Conservation (phyloP, 106 monocot species). For the Alisma plantagoaquatica region DNA sequence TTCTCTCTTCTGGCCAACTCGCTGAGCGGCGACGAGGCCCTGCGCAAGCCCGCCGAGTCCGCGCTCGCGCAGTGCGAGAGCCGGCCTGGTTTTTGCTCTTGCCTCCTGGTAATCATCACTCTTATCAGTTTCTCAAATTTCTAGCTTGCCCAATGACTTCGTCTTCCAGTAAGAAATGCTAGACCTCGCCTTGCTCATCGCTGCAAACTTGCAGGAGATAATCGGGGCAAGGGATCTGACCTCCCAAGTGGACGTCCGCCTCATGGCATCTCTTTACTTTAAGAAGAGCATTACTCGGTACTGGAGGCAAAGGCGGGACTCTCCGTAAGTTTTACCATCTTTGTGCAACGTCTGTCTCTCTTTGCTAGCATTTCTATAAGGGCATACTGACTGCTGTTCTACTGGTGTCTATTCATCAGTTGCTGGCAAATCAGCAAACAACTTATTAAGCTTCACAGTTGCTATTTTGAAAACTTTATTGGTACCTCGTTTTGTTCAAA, state of each 20-base stretch:
- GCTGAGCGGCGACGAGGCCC: constrained; percentile 53
- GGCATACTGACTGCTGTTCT: too few species aligned
- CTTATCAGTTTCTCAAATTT: background rate
- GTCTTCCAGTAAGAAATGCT: too few species aligned
- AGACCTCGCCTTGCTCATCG: too few species aligned
- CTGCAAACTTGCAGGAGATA: constrained; percentile 72
- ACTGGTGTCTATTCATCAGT: too few species aligned
- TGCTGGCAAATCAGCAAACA: too few species aligned
- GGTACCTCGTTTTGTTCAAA: too few species aligned
- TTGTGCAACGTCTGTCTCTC: background rate
- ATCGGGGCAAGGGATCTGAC: constrained; percentile 55
- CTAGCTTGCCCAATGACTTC: too few species aligned
- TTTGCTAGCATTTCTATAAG: too few species aligned
- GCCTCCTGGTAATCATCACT: constrained; percentile 58
- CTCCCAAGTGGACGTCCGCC: constrained; percentile 81
- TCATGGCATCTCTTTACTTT: constrained; percentile 85
- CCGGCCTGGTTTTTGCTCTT: constrained; percentile 97
- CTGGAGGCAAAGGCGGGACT: constrained; percentile 74
- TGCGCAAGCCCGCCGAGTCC: constrained; percentile 70
- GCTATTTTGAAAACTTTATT: too few species aligned
- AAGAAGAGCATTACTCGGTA: constrained; percentile 89
- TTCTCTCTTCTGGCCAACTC: constrained; percentile 71
- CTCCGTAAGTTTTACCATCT: constrained; percentile 28
- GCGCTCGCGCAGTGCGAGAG: constrained; percentile 84
- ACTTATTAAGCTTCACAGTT: too few species aligned